Conservation (phyloP, 345 rosid genomes). For the Syzygium grande region DNA sequence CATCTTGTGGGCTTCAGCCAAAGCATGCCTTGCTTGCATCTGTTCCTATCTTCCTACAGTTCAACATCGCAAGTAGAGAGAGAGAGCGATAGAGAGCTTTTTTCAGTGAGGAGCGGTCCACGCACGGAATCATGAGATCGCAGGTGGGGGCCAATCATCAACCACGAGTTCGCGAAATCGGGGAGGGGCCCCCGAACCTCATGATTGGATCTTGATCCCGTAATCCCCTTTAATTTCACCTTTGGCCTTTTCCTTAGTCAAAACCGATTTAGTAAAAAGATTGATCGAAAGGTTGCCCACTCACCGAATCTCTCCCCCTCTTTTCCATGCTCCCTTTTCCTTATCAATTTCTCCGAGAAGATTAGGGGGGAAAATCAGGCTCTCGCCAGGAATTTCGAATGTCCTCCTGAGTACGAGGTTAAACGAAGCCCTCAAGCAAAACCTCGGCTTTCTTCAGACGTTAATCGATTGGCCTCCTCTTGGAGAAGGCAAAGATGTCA, state of each 20-base stretch:
- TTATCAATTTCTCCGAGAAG: neutral
- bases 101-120: conserved; percentile 8
- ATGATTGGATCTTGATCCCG: conserved; percentile 19
- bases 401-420: too few species aligned
- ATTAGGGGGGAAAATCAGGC: neutral
- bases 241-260: neutral
- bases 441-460: too few species aligned
- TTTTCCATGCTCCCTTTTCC: neutral
- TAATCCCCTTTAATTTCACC: neutral
- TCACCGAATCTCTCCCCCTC: neutral
- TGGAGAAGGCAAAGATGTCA: too few species aligned
- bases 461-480: too few species aligned
- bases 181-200: neutral
- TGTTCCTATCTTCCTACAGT: neutral
- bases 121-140: conserved; percentile 20
- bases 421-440: too few species aligned
- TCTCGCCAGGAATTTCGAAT: neutral
- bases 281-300: neutral
- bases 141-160: conserved; percentile 15
- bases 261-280: neutral
- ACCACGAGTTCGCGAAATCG: neutral
- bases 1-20: neutral
- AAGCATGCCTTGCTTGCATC: neutral
- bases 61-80: neutral
- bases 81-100: neutral